Conservation (phyloP, 345 rosid genomes). For the Sonneratia alba region DNA sequence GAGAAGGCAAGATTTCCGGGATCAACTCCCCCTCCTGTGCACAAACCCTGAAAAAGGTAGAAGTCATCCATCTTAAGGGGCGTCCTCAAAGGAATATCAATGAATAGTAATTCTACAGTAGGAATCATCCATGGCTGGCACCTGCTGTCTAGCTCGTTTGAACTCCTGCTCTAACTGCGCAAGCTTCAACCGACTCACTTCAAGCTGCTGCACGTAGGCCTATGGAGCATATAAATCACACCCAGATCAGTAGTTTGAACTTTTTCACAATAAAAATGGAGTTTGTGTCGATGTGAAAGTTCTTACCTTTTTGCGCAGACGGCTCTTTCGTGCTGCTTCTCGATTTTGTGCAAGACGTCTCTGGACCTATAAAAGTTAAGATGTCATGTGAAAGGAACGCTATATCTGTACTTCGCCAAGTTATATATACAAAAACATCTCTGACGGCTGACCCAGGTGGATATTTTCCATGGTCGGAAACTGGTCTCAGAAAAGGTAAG, state of each 20-base stretch:
- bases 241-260: not conserved
- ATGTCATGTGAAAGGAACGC: not conserved
- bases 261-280: not conserved
- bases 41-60: conserved; percentile 41
- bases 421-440: no score
- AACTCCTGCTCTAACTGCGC: conserved; percentile 84
- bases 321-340: conserved; percentile 97
- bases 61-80: not conserved
- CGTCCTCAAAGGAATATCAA: not conserved
- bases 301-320: conserved; percentile 83
- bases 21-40: conserved; percentile 44
- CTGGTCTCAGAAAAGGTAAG: not conserved
- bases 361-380: conserved; percentile 34
- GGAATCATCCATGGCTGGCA: conserved; percentile 2
- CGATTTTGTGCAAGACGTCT: conserved; percentile 96
- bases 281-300: not conserved
- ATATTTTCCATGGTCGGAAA: no score
- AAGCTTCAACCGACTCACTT: conserved; percentile 78
- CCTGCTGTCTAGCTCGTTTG: conserved; percentile 75
- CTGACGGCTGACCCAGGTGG: no score
- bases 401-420: no score
- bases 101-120: not conserved
- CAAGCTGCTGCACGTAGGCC: conserved; percentile 98
- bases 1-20: conserved; percentile 39
- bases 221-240: conserved; percentile 18